phyloP scores from a whole-genome alignment of 129 eudicot genomes.

The Pulicaria dysenterica region DNA sequence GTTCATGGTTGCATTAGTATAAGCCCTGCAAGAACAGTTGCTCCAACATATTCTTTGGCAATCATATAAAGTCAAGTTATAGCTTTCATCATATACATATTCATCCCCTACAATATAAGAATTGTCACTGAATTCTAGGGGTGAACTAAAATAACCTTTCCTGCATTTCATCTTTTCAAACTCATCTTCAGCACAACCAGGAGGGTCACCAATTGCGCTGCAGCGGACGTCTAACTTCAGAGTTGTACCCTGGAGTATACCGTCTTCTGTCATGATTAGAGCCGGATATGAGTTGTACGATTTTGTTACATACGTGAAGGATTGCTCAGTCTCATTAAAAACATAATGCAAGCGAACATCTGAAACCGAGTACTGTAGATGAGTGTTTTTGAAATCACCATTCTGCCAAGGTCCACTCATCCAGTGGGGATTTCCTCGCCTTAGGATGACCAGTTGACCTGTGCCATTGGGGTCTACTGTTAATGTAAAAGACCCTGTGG shows the following conservation, averaged over 20 bases:
- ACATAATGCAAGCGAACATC: constrained; percentile 21
- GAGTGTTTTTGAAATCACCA: constrained; percentile 22
- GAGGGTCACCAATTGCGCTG: constrained; percentile 1
- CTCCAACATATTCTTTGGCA: constrained; percentile 39
- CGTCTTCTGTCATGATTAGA: constrained; percentile 23
- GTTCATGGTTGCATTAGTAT: constrained; percentile 24
- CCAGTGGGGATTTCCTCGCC: constrained; percentile 35
- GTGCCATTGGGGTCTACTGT: constrained; percentile 27
- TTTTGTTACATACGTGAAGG: constrained; percentile 22
- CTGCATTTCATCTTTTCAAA: constrained; percentile 35
- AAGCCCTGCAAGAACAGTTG: constrained; percentile 45
- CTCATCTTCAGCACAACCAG: constrained; percentile 34
- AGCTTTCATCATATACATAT: constrained; percentile 24
- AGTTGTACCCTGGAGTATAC: background rate
- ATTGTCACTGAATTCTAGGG: background rate
- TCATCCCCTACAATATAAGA: background rate
- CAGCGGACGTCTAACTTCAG: background rate
- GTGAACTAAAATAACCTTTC: background rate
- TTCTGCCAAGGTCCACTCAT: constrained; percentile 41
- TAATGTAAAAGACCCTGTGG: constrained; percentile 36
- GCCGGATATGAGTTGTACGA: constrained; percentile 20
- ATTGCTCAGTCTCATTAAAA: constrained; percentile 32
- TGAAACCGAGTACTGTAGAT: background rate
- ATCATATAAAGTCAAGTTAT: constrained; percentile 38
- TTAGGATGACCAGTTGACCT: constrained; percentile 28